Evolutionary conservation across 2,329 filamentous ascomycete species (phyloP).

Genomic region (Sclerotinia spermophila): DNA sequence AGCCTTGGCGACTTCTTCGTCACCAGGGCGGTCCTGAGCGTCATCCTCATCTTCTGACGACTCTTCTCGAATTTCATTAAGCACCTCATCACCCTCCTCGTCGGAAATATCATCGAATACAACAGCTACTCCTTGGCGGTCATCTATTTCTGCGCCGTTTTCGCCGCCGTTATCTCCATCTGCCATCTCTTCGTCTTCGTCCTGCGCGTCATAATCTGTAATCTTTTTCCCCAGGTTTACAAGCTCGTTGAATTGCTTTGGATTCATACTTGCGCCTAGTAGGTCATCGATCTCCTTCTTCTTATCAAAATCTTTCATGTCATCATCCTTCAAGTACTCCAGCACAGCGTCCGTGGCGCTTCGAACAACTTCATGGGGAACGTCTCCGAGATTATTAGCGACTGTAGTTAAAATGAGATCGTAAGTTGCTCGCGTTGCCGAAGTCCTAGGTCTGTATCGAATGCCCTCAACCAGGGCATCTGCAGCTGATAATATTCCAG

Average conservation of each 20-base stretch:
- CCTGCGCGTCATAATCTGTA: conserved; percentile 94
- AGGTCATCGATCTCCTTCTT: conserved; percentile 97
- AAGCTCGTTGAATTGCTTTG: conserved; percentile 94
- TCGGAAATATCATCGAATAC: conserved; percentile 90
- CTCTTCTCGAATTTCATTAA: conserved; percentile 85
- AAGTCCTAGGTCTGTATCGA: conserved; percentile 85
- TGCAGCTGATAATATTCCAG: conserved; percentile 76
- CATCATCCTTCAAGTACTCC: conserved; percentile 91
- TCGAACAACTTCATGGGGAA: conserved; percentile 83
- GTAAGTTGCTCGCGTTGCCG: conserved; percentile 87
- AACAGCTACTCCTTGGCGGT: conserved; percentile 93
- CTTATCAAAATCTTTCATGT: conserved; percentile 95
- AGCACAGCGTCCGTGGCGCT: conserved; percentile 91
- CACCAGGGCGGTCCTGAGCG: conserved; percentile 54
- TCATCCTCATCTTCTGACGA: conserved; percentile 77
- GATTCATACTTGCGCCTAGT: conserved; percentile 72
- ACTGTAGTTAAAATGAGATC: conserved; percentile 92
- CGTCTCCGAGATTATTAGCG: conserved; percentile 83
- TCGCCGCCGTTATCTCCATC: conserved; percentile 63
- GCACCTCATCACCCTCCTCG: conserved; percentile 72
- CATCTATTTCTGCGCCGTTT: conserved; percentile 77
- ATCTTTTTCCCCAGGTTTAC: conserved; percentile 98
- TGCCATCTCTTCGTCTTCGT: conserved; percentile 86
- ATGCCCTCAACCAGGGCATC: conserved; percentile 89
- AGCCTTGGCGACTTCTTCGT: conserved; percentile 48